phyloP scores from a whole-genome alignment of 176 grass and related monocot genomes.

The Bonia amplexicaulis region DNA sequence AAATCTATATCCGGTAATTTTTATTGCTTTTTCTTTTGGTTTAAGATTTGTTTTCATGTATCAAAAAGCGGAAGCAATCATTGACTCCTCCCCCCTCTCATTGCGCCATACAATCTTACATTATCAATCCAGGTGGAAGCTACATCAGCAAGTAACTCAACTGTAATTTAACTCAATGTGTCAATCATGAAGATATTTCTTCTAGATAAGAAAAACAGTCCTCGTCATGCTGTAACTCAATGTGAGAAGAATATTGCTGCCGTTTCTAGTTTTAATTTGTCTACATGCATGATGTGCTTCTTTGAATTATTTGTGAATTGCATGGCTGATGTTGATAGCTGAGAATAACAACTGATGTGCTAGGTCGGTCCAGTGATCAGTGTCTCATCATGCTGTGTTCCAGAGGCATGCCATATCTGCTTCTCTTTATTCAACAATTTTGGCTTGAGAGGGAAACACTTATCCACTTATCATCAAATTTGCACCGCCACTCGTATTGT shows the following conservation, averaged over 20 bases:
- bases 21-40: no score
- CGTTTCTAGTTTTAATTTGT: not conserved
- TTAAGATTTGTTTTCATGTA: no score
- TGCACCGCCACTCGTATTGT: constrained; percentile 5
- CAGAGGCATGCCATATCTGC: not conserved
- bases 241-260: not conserved
- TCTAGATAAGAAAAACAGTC: not conserved
- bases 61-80: no score
- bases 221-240: not conserved
- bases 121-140: not conserved
- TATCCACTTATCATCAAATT: constrained; percentile 20
- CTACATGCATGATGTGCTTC: not conserved
- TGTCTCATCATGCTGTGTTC: not conserved
- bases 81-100: no score
- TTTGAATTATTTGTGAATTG: not conserved
- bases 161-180: not conserved
- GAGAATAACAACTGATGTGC: not conserved
- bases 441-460: constrained; percentile 19
- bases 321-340: not conserved
- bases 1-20: no score
- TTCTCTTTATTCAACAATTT: constrained; percentile 27
- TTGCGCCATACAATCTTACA: no score
- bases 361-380: not conserved
- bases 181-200: not conserved
- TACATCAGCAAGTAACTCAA: not conserved